Evolutionary conservation across 805 yeast genomes (phyloP), one percentile per base, ranked within the genome.

Genomic region (Pichia heedii): DNA sequence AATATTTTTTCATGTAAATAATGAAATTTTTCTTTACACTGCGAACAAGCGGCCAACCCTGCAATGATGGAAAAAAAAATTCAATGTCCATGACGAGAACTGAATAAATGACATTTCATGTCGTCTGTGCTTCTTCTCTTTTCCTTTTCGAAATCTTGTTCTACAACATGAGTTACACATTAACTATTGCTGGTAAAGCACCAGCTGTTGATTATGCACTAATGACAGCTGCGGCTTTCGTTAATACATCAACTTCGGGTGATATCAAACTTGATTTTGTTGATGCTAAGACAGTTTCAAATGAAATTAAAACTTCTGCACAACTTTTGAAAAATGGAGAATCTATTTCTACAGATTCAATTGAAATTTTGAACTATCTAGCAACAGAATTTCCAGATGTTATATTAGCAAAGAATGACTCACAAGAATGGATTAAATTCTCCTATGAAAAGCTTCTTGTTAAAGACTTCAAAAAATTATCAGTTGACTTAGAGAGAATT

Each of bases 381-480:
- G 74, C 80, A 35, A 66, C 67, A 19, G 67, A 68, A 44, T 77
- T 70, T 62, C 79, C 88, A 39, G 56, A 65, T 13, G 63, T 70
- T 18, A 56, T 71, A 32, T 49, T 57, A 35, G 66, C 56, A 18
- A 55, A 57, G 36, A 63, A 62, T 7, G 66, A 61, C 16, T 63
- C 81, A n/a, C 65, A 70, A 45, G 68, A 71, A 49, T 86, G 94
- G 94, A 61, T 75, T 52, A 69, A 74, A 47, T 72, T 80, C 53
- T 86, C 94, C 24, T 64, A 71, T 52, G 76, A 77, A 44, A 79
- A 83, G 55, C 72, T 87, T 49, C 70, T 81, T 41, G 75, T 82
- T 62, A 88, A 84, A 70, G 90, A 90, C 69, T 93, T 90, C 75
- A 86, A 87, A 70, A 84, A 80, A 56, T 73, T 90, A 47, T 73